Conservation (phyloP, 2,329 filamentous ascomycete species). For the Diaporthe humulicola region DNA sequence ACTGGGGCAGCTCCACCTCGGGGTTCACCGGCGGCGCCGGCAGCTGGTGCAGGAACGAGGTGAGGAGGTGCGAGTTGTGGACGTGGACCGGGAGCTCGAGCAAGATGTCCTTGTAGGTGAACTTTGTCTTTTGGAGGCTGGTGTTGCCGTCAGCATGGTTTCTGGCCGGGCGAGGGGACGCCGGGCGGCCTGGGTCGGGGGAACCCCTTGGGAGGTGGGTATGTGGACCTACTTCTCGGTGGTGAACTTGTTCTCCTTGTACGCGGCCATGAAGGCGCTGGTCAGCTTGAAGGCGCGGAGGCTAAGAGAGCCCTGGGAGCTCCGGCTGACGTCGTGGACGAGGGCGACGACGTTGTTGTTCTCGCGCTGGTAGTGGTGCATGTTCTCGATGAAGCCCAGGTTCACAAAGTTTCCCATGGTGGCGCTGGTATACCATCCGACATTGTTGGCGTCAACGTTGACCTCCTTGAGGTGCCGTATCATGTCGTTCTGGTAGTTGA, state of each 20-base stretch:
- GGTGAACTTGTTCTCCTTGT: conserved; percentile 98
- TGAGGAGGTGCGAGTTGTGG: conserved; percentile 98
- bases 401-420: conserved; percentile 99
- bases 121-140: conserved; percentile 93
- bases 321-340: conserved; percentile 95
- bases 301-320: conserved; percentile 90
- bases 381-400: conserved; percentile 95
- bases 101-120: conserved; percentile 94
- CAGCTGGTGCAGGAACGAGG: conserved; percentile 93
- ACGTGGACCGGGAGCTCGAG: conserved; percentile 89
- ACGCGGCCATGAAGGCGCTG: conserved; percentile 87
- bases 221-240: conserved; percentile 81
- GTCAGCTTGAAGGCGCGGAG: conserved; percentile 93
- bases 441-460: conserved; percentile 97
- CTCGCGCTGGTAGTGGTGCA: conserved; percentile 96
- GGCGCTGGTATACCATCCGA: conserved; percentile 98
- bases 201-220: background rate
- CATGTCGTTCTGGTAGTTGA: conserved; percentile 94
- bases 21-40: conserved; percentile 75
- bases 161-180: background rate
- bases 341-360: conserved; percentile 90
- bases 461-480: conserved; percentile 96
- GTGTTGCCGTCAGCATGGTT: background rate
- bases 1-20: conserved; percentile 81
- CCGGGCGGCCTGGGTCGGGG: background rate